phyloP scores from a whole-genome alignment of 345 rosid species.

The Dipteronia dyeriana region DNA sequence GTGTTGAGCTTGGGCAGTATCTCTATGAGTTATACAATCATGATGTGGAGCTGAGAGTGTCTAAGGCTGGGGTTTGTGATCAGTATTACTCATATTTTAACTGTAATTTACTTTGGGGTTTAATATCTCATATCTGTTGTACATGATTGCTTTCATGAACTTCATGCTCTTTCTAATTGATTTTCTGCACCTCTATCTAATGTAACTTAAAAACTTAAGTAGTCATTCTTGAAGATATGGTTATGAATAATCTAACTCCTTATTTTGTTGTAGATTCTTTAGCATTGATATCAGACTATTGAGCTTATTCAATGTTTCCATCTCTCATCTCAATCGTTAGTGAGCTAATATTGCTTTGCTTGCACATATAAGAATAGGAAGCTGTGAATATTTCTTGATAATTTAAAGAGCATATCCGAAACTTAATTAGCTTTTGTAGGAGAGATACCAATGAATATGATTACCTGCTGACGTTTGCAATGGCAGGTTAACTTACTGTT shows the following conservation, averaged over 20 bases:
- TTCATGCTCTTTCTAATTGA: background rate
- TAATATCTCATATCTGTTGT: background rate
- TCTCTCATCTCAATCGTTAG: background rate
- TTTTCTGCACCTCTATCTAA: background rate
- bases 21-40: slow-evolving; percentile 91
- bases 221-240: background rate
- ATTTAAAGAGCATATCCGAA: background rate
- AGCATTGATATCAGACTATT: background rate
- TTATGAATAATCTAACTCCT: background rate
- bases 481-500: slow-evolving; percentile 83
- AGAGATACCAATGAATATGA: background rate
- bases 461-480: slow-evolving; percentile 18
- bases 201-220: background rate
- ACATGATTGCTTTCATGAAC: background rate
- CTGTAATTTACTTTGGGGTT: slow-evolving; percentile 7
- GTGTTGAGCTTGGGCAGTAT: slow-evolving; percentile 89
- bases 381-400: background rate
- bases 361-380: background rate
- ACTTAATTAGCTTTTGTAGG: background rate
- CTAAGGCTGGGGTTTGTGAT: slow-evolving; percentile 85
- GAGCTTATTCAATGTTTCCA: background rate
- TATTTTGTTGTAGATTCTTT: background rate
- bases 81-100: background rate
- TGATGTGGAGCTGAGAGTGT: slow-evolving; percentile 88
- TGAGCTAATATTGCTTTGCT: background rate